Base-by-base conservation (phyloP, 805 yeast species). In the Teunomyces panamensis region DNA sequence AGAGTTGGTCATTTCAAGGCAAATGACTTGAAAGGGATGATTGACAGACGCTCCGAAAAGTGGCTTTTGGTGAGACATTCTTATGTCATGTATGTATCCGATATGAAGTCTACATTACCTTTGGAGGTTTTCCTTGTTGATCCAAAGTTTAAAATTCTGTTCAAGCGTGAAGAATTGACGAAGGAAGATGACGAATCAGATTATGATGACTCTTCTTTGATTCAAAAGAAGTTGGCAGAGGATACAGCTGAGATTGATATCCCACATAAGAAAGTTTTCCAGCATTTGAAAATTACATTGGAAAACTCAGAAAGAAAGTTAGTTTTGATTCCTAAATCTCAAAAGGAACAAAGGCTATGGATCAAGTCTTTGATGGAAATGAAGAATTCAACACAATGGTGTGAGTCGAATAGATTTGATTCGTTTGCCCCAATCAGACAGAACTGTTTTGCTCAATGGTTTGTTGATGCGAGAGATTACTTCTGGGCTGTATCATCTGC, bases 401-500 rank as follows among this genome's bases (percentile, higher is more conserved):
- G 89, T 0, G 75, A 79, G 49, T 68, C 68, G 4, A 80, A 94
- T 52, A 73, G 99, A 50, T 95, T 95, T 67, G 83, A 75, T 5
- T 87, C 96, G 45, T 95, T 88, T 78, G 97, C 98, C 0, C 99
- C 99, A 0, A 82, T 92, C 0, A 73, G 99, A 54, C 66, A 81
- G 17, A 82, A 89, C 55, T 88, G 89, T 49, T 87, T 81, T 69
- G 96, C 97, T 9, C 97, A 94, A 63, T 92, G 96, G 94, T 84
- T 94, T 70, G 98, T 94, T 3, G 99, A 94, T 67, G 96, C 87
- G 3, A 77, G 99, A 59, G 99, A 94, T 65, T 88, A 94, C 64
- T 86, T 89, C 71, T 94, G 98, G 97, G 95, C 97, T 1, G 83
- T 90, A 2, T 87, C 96, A 28, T 83, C 90, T 9, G 99, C 98